phyloP scores from a whole-genome alignment of 2,329 filamentous ascomycete species.

The Colletotrichum sp. region DNA sequence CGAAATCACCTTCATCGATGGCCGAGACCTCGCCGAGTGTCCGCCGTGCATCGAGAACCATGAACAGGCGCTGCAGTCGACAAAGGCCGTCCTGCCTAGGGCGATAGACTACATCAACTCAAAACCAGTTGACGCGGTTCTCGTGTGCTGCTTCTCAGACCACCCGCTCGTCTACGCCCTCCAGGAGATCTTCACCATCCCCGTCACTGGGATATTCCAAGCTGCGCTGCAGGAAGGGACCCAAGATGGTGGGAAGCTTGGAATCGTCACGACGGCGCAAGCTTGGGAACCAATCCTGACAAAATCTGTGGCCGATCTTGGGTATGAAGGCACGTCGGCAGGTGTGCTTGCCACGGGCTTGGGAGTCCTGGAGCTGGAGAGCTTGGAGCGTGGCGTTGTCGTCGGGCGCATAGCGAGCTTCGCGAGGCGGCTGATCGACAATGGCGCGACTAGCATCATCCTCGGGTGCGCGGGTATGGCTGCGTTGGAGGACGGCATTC shows the following conservation, averaged over 20 bases:
- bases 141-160: constrained; percentile 17
- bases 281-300: neutral
- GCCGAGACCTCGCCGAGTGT: neutral
- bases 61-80: neutral
- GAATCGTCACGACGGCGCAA: constrained; percentile 4
- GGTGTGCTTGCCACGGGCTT: constrained; percentile 1
- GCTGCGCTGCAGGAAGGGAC: neutral
- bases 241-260: neutral
- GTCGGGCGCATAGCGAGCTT: neutral
- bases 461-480: constrained; percentile 17
- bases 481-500: neutral
- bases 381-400: neutral
- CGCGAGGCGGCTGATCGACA: neutral
- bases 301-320: neutral
- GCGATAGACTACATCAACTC: neutral
- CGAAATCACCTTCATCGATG: constrained; percentile 1
- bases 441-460: neutral
- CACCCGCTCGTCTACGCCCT: constrained; percentile 10
- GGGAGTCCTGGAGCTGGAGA: neutral
- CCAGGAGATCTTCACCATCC: neutral
- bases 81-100: neutral
- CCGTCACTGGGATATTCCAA: constrained; percentile 2
- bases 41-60: constrained; percentile 12
- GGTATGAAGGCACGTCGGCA: neutral
- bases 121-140: neutral